phyloP scores from a whole-genome alignment of 2,329 filamentous ascomycete species.

The Thelonectria discophora region DNA sequence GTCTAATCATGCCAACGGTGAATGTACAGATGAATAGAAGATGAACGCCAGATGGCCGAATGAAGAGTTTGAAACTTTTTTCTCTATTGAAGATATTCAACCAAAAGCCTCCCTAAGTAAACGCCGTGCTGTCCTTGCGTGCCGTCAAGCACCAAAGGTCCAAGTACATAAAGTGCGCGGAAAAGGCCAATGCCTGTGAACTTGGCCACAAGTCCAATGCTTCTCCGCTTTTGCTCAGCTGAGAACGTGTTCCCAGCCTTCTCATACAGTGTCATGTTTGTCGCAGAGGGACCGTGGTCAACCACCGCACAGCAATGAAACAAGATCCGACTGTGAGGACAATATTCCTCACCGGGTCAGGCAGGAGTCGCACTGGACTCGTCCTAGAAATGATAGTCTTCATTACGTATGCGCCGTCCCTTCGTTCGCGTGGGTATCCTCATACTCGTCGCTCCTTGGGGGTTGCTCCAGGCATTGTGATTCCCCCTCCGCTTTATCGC shows the following conservation, averaged over 20 bases:
- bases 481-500: constrained; percentile 26
- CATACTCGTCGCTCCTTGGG: constrained; percentile 30
- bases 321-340: constrained; percentile 12
- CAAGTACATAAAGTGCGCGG: constrained; percentile 29
- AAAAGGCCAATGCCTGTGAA: constrained; percentile 36
- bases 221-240: constrained; percentile 32
- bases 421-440: constrained; percentile 31
- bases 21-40: too few species aligned
- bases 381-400: constrained; percentile 18
- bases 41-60: too few species aligned
- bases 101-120: constrained; percentile 29
- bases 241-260: constrained; percentile 10
- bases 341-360: constrained; percentile 9
- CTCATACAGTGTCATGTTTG: constrained; percentile 17
- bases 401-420: constrained; percentile 22
- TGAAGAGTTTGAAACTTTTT: constrained; percentile 28
- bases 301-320: constrained; percentile 29
- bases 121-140: constrained; percentile 39
- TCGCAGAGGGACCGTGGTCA: constrained; percentile 25
- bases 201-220: constrained; percentile 23
- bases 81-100: constrained; percentile 24
- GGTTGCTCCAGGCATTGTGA: constrained; percentile 32
- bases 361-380: constrained; percentile 23
- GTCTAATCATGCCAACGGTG: not conserved
- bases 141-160: constrained; percentile 36